These are phyloP conservation scores for Gastrolobium bilobum DNA, from an alignment of 306 rosid genomes.

Conservation along the genomic window DNA sequence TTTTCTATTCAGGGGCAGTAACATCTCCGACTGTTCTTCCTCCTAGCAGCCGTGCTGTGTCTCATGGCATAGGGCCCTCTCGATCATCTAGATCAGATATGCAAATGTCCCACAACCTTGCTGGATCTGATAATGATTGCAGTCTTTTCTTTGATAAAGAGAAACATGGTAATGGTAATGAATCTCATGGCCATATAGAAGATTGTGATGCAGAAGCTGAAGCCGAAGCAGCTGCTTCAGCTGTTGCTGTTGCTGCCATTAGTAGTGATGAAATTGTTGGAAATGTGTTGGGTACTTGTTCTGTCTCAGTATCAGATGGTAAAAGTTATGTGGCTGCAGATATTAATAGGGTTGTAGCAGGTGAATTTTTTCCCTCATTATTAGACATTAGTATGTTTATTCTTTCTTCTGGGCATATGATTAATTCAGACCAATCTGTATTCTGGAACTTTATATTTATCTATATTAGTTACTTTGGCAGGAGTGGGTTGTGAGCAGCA, in stretches of 20 bases:
- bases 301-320: slow-evolving; percentile 71
- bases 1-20: slow-evolving; percentile 78
- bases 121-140: slow-evolving; percentile 76
- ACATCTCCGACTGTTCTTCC: slow-evolving; percentile 94
- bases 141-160: slow-evolving; percentile 79
- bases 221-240: slow-evolving; percentile 99
- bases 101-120: slow-evolving; percentile 68
- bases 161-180: slow-evolving; percentile 60
- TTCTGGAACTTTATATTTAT: slow-evolving; percentile 27
- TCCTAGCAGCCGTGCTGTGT: slow-evolving; percentile 62
- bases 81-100: slow-evolving; percentile 71
- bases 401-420: slow-evolving; percentile 15
- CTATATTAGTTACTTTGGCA: slow-evolving; percentile 46
- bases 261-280: slow-evolving; percentile 85
- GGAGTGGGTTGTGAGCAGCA: slow-evolving; percentile 75
- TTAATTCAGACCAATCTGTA: slow-evolving; percentile 13
- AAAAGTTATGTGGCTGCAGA: slow-evolving; percentile 65
- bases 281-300: slow-evolving; percentile 66
- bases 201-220: slow-evolving; percentile 84
- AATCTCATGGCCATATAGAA: slow-evolving; percentile 70
- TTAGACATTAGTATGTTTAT: not conserved
- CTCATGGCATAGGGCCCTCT: slow-evolving; percentile 79
- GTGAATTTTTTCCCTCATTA: slow-evolving; percentile 43
- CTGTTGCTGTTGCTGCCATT: slow-evolving; percentile 97
- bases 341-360: slow-evolving; percentile 72